Conservation (phyloP, 805 yeast genomes). For the Candida silvatica region DNA sequence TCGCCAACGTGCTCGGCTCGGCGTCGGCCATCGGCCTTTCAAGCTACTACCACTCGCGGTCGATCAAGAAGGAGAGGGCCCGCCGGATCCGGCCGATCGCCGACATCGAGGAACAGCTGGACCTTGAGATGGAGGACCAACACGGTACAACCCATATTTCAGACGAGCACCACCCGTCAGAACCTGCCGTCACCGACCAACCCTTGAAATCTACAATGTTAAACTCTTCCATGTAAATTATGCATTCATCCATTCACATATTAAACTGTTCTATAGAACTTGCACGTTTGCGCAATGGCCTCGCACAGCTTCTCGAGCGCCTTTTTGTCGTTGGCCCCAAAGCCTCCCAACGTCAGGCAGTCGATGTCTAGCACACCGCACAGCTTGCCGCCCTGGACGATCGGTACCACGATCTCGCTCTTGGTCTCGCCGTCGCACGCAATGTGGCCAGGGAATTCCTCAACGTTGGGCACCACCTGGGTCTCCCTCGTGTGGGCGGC, state of each 20-base stretch:
- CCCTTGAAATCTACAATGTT: no score
- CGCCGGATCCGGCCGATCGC: not conserved
- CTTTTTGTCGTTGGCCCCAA: constrained; percentile 51
- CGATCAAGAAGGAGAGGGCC: not conserved
- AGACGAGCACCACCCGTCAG: not conserved
- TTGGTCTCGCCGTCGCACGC: constrained; percentile 96
- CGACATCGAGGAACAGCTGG: constrained; percentile 9
- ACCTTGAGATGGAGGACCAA: not conserved
- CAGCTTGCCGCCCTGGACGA: constrained; percentile 32
- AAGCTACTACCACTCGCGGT: constrained; percentile 5
- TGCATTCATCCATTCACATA: no score
- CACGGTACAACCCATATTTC: no score
- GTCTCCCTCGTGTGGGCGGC: constrained; percentile 57
- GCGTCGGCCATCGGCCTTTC: constrained; percentile 15
- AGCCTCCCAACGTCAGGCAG: constrained; percentile 57
- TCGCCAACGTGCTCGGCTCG: constrained; percentile 21
- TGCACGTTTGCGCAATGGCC: constrained; percentile 43
- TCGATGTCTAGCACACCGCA: constrained; percentile 86
- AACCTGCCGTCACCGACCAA: no score
- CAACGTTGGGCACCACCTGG: constrained; percentile 73
- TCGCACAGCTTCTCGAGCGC: constrained; percentile 53
- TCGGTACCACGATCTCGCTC: constrained; percentile 90
- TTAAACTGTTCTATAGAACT: no score
- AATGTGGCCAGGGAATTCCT: constrained; percentile 81
- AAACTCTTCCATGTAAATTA: no score